phyloP scores from a whole-genome alignment of 2,329 filamentous ascomycete genomes.

The Diaporthe sp. region DNA sequence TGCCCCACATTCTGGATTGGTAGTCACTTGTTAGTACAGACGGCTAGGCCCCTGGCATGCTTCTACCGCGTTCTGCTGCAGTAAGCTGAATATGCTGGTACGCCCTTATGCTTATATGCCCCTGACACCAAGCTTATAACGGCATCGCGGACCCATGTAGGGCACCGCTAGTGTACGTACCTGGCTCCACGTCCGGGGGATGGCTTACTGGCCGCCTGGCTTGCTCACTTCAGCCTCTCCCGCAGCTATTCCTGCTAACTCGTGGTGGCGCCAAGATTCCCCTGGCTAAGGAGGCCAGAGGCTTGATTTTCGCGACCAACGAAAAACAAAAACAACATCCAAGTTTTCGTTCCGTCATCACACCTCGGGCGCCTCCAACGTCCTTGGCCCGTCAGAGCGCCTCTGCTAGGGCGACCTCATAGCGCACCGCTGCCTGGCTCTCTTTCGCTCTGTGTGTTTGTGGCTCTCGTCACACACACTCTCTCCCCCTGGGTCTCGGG shows the following conservation, averaged over 20 bases:
- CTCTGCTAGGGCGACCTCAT: constrained; percentile 12
- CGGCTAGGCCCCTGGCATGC: neutral
- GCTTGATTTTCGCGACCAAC: constrained; percentile 23
- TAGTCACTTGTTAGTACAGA: neutral
- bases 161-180: neutral
- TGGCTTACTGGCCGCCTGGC: neutral
- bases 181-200: neutral
- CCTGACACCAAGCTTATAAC: constrained; percentile 18
- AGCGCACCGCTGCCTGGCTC: neutral
- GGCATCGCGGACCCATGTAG: neutral
- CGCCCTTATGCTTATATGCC: constrained; percentile 22
- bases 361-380: constrained; percentile 1
- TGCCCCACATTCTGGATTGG: too few species aligned
- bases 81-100: neutral
- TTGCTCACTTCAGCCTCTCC: constrained; percentile 24
- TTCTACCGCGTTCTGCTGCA: constrained; percentile 8
- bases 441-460: neutral
- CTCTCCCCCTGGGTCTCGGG: neutral
- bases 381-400: constrained; percentile 21
- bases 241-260: neutral
- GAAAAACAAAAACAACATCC: constrained; percentile 18
- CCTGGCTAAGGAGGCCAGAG: constrained; percentile 29
- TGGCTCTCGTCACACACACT: neutral
- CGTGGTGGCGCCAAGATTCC: constrained; percentile 10
- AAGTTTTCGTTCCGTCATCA: constrained; percentile 25